Conservation (phyloP, 2,329 filamentous ascomycete genomes). For the Phialemonium atrogriseum region DNA sequence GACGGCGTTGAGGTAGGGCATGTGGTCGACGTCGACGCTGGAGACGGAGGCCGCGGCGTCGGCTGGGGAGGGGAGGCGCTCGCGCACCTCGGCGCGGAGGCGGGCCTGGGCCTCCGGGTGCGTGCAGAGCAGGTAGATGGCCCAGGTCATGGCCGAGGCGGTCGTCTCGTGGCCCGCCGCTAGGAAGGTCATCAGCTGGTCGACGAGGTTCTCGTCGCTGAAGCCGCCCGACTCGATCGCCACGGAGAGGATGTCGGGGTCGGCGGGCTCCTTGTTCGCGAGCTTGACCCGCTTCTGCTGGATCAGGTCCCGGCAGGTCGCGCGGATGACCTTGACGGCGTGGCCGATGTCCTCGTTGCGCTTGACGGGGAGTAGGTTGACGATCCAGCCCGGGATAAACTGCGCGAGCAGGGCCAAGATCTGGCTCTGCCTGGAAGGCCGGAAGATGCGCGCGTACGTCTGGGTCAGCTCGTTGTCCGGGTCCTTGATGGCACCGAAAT, state of each 20-base stretch:
- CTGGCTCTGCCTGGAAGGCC: slow-evolving; percentile 40
- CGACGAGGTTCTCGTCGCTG: slow-evolving; percentile 69
- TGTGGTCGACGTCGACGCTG: slow-evolving; percentile 54
- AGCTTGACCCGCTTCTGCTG: slow-evolving; percentile 54
- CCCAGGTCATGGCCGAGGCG: slow-evolving; percentile 67
- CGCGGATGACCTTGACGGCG: slow-evolving; percentile 52
- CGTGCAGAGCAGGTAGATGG: slow-evolving; percentile 59
- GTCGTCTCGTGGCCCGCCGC: slow-evolving; percentile 78
- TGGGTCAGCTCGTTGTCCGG: slow-evolving; percentile 49
- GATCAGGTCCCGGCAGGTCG: slow-evolving; percentile 61
- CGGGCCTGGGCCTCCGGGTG: slow-evolving; percentile 56
- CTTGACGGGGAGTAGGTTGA: slow-evolving; percentile 57
- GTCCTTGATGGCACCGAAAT: slow-evolving; percentile 59
- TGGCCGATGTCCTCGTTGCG: slow-evolving; percentile 57
- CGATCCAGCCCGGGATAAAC: slow-evolving; percentile 55
- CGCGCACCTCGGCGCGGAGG: slow-evolving; percentile 60
- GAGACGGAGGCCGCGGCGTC: slow-evolving; percentile 29
- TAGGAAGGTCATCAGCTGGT: slow-evolving; percentile 87
- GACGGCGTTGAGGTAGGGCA: slow-evolving; percentile 75
- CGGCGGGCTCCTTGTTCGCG: slow-evolving; percentile 37
- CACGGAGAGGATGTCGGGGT: slow-evolving; percentile 71
- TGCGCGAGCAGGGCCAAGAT: slow-evolving; percentile 49
- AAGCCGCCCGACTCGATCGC: slow-evolving; percentile 71
- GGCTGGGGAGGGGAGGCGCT: slow-evolving; percentile 43
- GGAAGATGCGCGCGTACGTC: slow-evolving; percentile 49